Conservation (phyloP, 805 yeast species). For the Cephaloascus fragrans region DNA sequence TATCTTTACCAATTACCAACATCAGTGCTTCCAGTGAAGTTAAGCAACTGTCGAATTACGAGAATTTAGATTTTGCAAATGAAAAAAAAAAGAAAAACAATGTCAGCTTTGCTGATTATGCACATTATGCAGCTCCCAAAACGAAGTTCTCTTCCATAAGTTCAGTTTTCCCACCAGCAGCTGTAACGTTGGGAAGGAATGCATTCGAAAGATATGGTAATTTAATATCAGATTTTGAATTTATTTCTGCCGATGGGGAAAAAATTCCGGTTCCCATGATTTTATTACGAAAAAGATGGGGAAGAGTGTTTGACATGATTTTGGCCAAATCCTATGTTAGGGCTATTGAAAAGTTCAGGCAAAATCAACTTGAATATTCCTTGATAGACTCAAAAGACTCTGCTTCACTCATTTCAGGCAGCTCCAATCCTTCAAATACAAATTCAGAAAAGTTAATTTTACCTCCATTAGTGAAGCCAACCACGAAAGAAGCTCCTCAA, state of each 20-base stretch:
- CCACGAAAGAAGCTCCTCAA: constrained; percentile 35
- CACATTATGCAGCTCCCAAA: constrained; percentile 68
- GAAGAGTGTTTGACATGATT: constrained; percentile 53
- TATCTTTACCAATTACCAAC: constrained; percentile 47
- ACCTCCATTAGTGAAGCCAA: constrained; percentile 10
- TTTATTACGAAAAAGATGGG: constrained; percentile 69
- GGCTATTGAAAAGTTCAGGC: constrained; percentile 35
- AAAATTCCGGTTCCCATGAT: constrained; percentile 52
- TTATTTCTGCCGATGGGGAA: constrained; percentile 62
- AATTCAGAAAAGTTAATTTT: constrained; percentile 8
- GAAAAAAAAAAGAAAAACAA: constrained; percentile 2
- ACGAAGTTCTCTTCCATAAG: constrained; percentile 54
- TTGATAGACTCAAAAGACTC: background rate
- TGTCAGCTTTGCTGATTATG: constrained; percentile 54
- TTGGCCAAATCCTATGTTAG: constrained; percentile 56
- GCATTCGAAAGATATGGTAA: constrained; percentile 61
- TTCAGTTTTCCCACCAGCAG: constrained; percentile 67
- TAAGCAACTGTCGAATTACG: constrained; percentile 10
- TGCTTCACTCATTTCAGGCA: too few relatives aligned
- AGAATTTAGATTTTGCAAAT: background rate
- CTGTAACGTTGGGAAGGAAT: constrained; percentile 68
- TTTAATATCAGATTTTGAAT: constrained; percentile 60
- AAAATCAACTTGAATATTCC: constrained; percentile 8
- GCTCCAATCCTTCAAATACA: too few relatives aligned
- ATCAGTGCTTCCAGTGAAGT: constrained; percentile 32